Evolutionary conservation across 148 eudicot genomes (phyloP).

Genomic region (Rhododendron ferrugineum): DNA sequence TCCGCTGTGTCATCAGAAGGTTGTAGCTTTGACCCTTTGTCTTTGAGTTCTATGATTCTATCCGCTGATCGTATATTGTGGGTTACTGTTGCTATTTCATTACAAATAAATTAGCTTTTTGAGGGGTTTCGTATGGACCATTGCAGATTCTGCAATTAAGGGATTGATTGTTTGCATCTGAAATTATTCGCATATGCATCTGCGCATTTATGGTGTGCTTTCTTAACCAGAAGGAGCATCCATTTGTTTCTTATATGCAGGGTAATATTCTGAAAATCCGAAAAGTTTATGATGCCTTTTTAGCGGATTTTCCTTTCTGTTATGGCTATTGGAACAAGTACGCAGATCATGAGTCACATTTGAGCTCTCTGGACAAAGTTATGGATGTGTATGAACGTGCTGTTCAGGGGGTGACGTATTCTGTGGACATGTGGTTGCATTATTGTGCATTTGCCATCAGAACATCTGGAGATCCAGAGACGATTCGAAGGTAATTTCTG

Average conservation of each 20-base stretch:
- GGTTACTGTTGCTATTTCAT: not conserved
- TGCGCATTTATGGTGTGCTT: not conserved
- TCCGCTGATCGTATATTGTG: not conserved
- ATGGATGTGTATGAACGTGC: slow-evolving; percentile 97
- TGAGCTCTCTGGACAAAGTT: slow-evolving; percentile 50
- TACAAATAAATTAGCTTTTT: not conserved
- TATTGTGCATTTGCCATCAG: too few species aligned
- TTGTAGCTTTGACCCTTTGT: not conserved
- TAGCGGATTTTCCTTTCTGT: slow-evolving; percentile 76
- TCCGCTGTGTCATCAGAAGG: not conserved
- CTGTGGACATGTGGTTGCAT: too few species aligned
- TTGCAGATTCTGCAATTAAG: not conserved
- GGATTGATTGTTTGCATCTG: not conserved
- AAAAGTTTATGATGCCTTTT: slow-evolving; percentile 88
- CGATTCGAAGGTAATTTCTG: too few species aligned
- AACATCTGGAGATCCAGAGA: too few species aligned
- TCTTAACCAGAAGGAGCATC: not conserved
- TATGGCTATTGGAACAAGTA: too few species aligned
- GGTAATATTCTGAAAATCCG: slow-evolving; percentile 60
- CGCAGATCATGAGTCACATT: too few species aligned
- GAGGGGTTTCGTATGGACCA: not conserved
- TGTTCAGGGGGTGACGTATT: slow-evolving; percentile 50
- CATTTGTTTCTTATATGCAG: not conserved
- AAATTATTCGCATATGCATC: not conserved
- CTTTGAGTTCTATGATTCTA: not conserved